A percentile compares a stretch with the other conserved stretches of the same genome.
These are phyloP conservation scores for Pyropia yezoensis DNA, from an alignment of 23 red algal genomes.

Conservation along the genomic window DNA sequence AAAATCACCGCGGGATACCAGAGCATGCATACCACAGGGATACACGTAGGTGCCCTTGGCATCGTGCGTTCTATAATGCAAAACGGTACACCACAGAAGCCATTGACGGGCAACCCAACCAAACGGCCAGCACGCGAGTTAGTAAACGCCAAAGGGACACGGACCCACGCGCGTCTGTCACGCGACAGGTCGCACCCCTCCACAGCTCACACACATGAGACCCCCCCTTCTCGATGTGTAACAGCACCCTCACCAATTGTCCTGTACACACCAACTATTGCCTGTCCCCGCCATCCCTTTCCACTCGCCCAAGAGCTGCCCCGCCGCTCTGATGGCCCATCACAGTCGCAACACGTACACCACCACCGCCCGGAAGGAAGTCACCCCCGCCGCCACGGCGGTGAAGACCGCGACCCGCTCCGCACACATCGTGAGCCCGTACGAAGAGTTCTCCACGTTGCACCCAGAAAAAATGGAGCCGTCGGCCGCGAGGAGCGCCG, in stretches of 20 bases:
- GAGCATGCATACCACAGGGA: conserved; percentile 50
- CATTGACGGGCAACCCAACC: too few relatives aligned
- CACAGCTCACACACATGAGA: too few relatives aligned
- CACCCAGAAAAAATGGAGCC: conserved; percentile 47
- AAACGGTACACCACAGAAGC: too few relatives aligned
- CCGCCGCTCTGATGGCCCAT: background rate
- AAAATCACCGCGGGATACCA: background rate
- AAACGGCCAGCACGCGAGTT: too few relatives aligned
- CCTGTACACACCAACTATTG: too few relatives aligned
- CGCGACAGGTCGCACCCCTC: too few relatives aligned
- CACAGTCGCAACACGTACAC: conserved; percentile 4
- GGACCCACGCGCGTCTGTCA: too few relatives aligned
- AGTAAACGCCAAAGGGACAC: too few relatives aligned
- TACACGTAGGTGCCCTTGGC: conserved; percentile 32
- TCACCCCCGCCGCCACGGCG: conserved; percentile 20
- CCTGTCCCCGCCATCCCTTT: too few relatives aligned
- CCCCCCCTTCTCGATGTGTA: too few relatives aligned
- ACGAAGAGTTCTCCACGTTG: conserved; percentile 89
- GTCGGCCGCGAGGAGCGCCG: conserved; percentile 31
- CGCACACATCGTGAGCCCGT: conserved; percentile 79
- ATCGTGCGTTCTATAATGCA: conserved; percentile 11
- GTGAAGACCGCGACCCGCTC: conserved; percentile 71
- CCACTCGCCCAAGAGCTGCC: too few relatives aligned
- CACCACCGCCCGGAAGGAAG: conserved; percentile 27
- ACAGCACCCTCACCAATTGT: too few relatives aligned